These are phyloP conservation scores for Heteromeles arbutifolia DNA, from an alignment of 306 rosid species.

Conservation along the genomic window DNA sequence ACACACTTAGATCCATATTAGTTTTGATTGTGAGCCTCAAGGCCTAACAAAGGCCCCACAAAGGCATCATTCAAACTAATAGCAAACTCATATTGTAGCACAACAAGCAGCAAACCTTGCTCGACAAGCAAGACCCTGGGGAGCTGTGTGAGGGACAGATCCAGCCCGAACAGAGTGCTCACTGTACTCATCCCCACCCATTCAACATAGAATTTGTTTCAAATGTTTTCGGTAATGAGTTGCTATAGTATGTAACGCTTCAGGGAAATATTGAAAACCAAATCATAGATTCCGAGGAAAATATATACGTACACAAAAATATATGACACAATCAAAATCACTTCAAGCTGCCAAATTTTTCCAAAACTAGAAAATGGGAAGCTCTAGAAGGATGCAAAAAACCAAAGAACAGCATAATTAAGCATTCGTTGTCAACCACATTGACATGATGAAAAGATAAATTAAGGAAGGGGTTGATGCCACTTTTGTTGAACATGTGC, in stretches of 20 bases:
- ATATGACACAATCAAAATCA: background rate
- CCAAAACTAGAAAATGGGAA: slow-evolving; percentile 23
- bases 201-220: background rate
- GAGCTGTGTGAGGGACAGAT: no score
- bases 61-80: no score
- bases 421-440: background rate
- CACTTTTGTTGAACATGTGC: slow-evolving; percentile 6
- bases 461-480: background rate
- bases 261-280: background rate
- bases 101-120: no score
- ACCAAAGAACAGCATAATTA: background rate
- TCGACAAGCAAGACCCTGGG: accelerated
- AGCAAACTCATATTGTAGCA: no score
- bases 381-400: slow-evolving; percentile 7
- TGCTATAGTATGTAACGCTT: background rate
- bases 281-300: background rate
- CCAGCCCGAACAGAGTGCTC: background rate
- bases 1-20: no score
- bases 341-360: background rate
- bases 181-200: background rate
- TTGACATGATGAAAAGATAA: background rate
- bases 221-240: background rate
- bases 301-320: background rate
- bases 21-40: no score
- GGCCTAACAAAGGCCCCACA: no score